phyloP scores from a whole-genome alignment of 768 basidiomycete genomes.

The Clavaria fumosa region DNA sequence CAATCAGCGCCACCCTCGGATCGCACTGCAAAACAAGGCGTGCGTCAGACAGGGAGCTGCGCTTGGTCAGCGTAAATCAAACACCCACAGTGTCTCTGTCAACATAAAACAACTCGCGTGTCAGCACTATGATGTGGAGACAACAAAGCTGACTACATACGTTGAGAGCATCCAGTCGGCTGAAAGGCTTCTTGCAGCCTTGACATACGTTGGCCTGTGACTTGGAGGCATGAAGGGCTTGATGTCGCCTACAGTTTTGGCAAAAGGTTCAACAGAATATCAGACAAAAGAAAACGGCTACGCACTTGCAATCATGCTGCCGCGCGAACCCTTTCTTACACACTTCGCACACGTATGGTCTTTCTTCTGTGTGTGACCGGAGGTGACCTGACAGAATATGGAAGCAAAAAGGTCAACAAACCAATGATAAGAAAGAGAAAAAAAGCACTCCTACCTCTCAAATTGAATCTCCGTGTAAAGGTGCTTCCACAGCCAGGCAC shows the following conservation, averaged over 20 bases:
- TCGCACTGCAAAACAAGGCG: conserved; percentile 36
- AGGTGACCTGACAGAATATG: conserved; percentile 79
- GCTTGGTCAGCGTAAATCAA: conserved; percentile 10
- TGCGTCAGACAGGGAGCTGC: conserved; percentile 15
- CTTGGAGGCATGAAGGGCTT: conserved; percentile 76
- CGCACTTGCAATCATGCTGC: conserved; percentile 94
- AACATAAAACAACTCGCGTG: conserved; percentile 9
- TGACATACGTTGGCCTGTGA: conserved; percentile 75
- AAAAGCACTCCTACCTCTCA: conserved; percentile 40
- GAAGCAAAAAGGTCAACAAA: conserved; percentile 5
- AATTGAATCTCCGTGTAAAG: conserved; percentile 87
- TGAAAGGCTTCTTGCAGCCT: conserved; percentile 91
- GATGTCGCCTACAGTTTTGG: conserved; percentile 50
- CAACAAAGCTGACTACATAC: conserved; percentile 34
- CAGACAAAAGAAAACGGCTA: conserved; percentile 12
- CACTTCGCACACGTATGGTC: conserved; percentile 86
- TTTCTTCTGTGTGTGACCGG: conserved; percentile 88
- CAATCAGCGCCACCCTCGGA: conserved; percentile 79
- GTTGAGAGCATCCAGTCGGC: conserved; percentile 84
- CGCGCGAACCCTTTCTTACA: conserved; percentile 92
- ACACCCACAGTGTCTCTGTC: conserved; percentile 63
- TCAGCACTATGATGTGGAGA: conserved; percentile 11
- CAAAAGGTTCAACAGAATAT: conserved; percentile 5
- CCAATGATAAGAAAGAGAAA: conserved; percentile 1
- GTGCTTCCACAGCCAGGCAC: conserved; percentile 93